These are phyloP conservation scores for Amphichorda felina DNA, from an alignment of 2,329 filamentous ascomycete species.

Conservation along the genomic window DNA sequence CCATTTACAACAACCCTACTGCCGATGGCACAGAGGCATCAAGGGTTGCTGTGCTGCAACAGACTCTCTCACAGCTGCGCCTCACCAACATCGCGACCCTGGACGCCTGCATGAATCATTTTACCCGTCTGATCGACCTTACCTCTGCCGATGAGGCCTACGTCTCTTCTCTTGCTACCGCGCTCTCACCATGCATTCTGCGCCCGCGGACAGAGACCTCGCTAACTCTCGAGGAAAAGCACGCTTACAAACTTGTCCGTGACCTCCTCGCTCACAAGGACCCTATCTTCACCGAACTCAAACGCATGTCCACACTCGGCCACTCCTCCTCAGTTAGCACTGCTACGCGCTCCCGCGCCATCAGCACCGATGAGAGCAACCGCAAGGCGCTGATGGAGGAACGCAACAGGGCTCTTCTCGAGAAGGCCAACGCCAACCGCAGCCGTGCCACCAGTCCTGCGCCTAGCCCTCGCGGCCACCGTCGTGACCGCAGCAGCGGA, in stretches of 20 bases:
- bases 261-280: constrained; percentile 93
- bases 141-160: constrained; percentile 92
- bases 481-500: constrained; percentile 69
- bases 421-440: constrained; percentile 50
- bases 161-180: constrained; percentile 58
- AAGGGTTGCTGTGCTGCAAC: constrained; percentile 84
- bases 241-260: constrained; percentile 78
- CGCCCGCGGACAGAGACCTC: constrained; percentile 80
- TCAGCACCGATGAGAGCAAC: constrained; percentile 93
- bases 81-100: constrained; percentile 98
- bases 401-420: constrained; percentile 69
- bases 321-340: constrained; percentile 44
- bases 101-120: constrained; percentile 95
- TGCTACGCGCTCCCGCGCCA: constrained; percentile 61
- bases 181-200: constrained; percentile 74
- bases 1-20: constrained; percentile 78
- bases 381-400: constrained; percentile 91
- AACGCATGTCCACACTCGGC: constrained; percentile 67
- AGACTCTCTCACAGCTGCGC: constrained; percentile 86
- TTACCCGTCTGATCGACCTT: constrained; percentile 89
- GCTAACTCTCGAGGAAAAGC: constrained; percentile 90
- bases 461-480: constrained; percentile 49
- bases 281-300: constrained; percentile 88
- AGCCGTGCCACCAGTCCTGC: constrained; percentile 66
- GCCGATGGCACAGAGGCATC: constrained; percentile 66